Base-by-base conservation (phyloP, 768 basidiomycete species). In the Boletus speciosus region DNA sequence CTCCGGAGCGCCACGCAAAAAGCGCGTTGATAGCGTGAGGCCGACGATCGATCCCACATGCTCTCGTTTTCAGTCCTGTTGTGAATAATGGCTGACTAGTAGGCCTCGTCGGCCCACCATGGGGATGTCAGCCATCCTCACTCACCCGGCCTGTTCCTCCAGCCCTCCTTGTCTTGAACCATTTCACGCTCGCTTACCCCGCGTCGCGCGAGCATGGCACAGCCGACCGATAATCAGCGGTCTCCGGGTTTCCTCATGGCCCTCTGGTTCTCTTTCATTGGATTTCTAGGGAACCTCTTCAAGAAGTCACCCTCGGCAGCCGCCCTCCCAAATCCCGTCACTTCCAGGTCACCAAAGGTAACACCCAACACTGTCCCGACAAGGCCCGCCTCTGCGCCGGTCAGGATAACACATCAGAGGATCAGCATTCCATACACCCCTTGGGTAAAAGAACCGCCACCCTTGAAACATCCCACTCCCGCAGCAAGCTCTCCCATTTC, bases 241-340 rank as follows among this genome's bases (percentile, higher is more conserved):
- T 25, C 48, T 37, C 29, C 52, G 19, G 47, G 50, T n/a, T 43
- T 53, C 9, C 58, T 67, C 52, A n/a, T 19, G 19, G 50, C 57
- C 6, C 37, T 67, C 49, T 68, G 66, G 63, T 14, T 34, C 48
- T 21, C 59, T 1, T 6, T 67, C 19, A 0, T 44, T 25, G 36
- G 19, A 1, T 68, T 65, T 21, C 0, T 65, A 0, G 34, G 38
- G 6, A 14, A 10, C 15, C 25, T 63, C 32, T 66, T 65, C 56
- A 34, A 1, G 25, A 62, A 37, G 36, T 39, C 63, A 15, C 31
- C 56, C 12, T 37, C 61, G 14, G 35, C 49, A 38, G 35, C 27
- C 34, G 44, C 35, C 3, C 64, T 65, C 7, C 63, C 63, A n/a
- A 19, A 45, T 1, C 64, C 63, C 7, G 64, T 53, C 27, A 66